Percentiles rank a stretch among this genome's conserved stretches.
Conservation (phyloP, 169 alveolate genomes). For the Eimeria necatrix region DNA sequence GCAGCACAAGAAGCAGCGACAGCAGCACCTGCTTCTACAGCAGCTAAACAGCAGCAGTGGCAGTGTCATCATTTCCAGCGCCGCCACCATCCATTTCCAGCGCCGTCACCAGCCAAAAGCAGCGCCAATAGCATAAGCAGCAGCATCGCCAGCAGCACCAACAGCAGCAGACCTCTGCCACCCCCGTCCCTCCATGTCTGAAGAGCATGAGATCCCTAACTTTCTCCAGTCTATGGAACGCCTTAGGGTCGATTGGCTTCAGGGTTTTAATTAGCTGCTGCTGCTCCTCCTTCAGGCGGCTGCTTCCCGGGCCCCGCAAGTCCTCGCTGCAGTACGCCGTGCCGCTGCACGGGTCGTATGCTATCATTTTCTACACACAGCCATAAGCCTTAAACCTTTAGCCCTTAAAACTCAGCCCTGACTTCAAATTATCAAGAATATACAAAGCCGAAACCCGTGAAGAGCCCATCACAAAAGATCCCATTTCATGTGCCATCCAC, state of each 20-base stretch:
- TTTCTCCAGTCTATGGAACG: conserved; percentile 82
- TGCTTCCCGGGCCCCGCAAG: conserved; percentile 76
- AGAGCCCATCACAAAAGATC: no score
- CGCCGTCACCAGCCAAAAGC: background rate
- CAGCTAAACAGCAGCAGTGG: background rate
- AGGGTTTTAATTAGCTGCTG: conserved; percentile 47
- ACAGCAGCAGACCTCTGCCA: conserved; percentile 71
- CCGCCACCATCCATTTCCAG: background rate
- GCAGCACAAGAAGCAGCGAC: background rate
- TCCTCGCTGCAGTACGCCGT: conserved; percentile 76
- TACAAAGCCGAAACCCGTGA: no score
- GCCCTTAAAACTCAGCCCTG: background rate
- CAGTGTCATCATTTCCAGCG: background rate
- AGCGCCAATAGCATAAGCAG: background rate
- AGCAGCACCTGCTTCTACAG: conserved; percentile 8
- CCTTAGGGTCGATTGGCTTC: conserved; percentile 86
- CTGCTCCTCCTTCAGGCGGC: conserved; percentile 71
- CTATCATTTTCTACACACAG: conserved; percentile 75
- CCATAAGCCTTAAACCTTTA: background rate
- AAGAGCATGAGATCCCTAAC: conserved; percentile 87
- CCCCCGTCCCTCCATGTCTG: conserved; percentile 89
- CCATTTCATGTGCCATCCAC: no score
- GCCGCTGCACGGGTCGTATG: conserved; percentile 79
- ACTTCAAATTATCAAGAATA: background rate
- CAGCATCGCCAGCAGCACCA: background rate